These are phyloP conservation scores for Cytospora mali DNA, from an alignment of 2,329 filamentous ascomycete genomes.

Conservation along the genomic window DNA sequence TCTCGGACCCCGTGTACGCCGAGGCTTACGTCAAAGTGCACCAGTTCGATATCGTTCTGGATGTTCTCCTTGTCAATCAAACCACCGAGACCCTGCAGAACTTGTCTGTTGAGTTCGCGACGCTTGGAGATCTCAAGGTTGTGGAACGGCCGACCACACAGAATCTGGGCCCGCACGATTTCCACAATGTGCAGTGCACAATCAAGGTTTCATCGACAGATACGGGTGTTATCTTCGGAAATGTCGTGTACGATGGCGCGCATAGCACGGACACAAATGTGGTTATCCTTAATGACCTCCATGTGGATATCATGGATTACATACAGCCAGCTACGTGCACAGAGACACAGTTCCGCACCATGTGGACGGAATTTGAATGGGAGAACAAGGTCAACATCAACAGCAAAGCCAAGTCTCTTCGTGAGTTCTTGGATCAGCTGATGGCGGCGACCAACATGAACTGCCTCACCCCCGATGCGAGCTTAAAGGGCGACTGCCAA, in stretches of 20 bases:
- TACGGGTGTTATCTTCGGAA: conserved; percentile 97
- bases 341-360: conserved; percentile 98
- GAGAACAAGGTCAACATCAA: conserved; percentile 99
- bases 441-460: conserved; percentile 99
- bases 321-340: conserved; percentile 96
- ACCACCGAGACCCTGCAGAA: conserved; percentile 96
- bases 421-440: conserved; percentile 89
- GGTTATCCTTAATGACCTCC: conserved; percentile 95
- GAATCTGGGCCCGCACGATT: conserved; percentile 92
- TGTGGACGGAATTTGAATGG: conserved; percentile 99
- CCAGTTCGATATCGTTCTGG: conserved; percentile 97
- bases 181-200: conserved; percentile 97
- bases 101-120: conserved; percentile 97
- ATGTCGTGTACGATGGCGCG: conserved; percentile 94
- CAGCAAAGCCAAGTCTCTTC: conserved; percentile 88
- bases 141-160: conserved; percentile 96
- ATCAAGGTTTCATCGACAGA: conserved; percentile 99
- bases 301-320: conserved; percentile 99
- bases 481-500: conserved; percentile 94
- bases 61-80: conserved; percentile 96
- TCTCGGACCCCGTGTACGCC: conserved; percentile 98
- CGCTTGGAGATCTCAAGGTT: conserved; percentile 94
- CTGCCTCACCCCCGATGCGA: conserved; percentile 93
- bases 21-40: conserved; percentile 99
- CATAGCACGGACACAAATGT: conserved; percentile 93